These are phyloP conservation scores for Hamamelis virginiana DNA, from an alignment of 164 flowering plant species.

Conservation along the genomic window DNA sequence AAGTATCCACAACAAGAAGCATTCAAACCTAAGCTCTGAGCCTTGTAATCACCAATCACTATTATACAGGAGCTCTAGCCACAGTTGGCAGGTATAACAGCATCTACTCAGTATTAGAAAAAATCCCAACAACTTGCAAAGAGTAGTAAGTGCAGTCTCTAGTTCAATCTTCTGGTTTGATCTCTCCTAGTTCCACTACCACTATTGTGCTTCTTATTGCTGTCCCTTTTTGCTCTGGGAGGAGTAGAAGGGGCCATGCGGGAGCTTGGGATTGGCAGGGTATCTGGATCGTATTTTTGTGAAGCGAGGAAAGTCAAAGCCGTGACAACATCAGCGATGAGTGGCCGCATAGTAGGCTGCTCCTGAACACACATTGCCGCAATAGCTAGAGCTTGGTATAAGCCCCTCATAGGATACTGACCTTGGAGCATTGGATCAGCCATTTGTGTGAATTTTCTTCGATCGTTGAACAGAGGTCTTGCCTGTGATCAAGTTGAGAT, in stretches of 20 bases:
- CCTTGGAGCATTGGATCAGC: slow-evolving; percentile 45
- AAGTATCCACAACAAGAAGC: neutral
- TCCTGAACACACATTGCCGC: slow-evolving; percentile 50
- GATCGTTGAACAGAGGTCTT: slow-evolving; percentile 41
- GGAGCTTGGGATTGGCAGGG: slow-evolving; percentile 14
- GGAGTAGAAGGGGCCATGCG: slow-evolving; percentile 24
- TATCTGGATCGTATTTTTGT: slow-evolving; percentile 28
- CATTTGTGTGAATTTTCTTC: slow-evolving; percentile 31
- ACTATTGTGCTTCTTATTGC: slow-evolving; percentile 12
- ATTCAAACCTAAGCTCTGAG: neutral
- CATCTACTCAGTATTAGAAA: neutral
- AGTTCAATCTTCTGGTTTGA: slow-evolving; percentile 8
- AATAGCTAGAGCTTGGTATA: slow-evolving; percentile 47
- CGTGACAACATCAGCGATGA: slow-evolving; percentile 38
- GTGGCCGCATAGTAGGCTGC: slow-evolving; percentile 39
- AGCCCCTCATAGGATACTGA: slow-evolving; percentile 35
- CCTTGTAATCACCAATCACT: too few relatives aligned
- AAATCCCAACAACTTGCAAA: neutral
- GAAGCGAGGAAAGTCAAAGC: slow-evolving; percentile 38
- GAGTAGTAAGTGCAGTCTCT: neutral
- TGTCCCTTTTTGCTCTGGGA: slow-evolving; percentile 19
- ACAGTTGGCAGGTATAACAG: neutral
- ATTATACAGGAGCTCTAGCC: neutral
- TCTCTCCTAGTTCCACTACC: slow-evolving; percentile 12
- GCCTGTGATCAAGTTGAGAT: slow-evolving; percentile 26